These are phyloP conservation scores for Emergomyces orientalis DNA, from an alignment of 2,329 filamentous ascomycete genomes.

Conservation along the genomic window DNA sequence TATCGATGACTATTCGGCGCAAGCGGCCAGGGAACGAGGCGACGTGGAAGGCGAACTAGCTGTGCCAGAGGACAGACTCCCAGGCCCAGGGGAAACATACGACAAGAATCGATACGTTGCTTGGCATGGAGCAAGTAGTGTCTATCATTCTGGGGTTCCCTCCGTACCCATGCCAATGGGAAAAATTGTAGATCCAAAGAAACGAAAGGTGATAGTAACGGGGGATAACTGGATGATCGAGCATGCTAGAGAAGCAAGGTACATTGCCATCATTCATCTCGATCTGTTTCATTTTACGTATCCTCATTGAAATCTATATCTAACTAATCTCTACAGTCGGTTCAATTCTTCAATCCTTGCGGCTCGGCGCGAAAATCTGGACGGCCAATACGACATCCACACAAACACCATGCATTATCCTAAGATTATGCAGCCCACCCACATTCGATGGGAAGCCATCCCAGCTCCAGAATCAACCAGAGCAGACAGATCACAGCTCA, in stretches of 20 bases:
- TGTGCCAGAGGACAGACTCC: conserved; percentile 74
- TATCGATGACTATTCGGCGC: conserved; percentile 79
- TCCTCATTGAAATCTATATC: conserved; percentile 11
- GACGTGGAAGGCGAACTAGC: conserved; percentile 81
- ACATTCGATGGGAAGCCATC: conserved; percentile 70
- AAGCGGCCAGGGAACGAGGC: conserved; percentile 64
- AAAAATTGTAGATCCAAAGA: conserved; percentile 68
- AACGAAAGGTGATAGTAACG: conserved; percentile 77
- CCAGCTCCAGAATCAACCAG: conserved; percentile 33
- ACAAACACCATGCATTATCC: conserved; percentile 89
- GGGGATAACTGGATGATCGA: conserved; percentile 95
- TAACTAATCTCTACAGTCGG: conserved; percentile 45
- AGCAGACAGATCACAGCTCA: conserved; percentile 20
- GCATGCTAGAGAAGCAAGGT: conserved; percentile 87
- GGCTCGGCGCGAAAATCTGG: conserved; percentile 57
- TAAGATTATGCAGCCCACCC: conserved; percentile 77
- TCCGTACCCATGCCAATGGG: conserved; percentile 65
- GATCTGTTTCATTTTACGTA: background rate
- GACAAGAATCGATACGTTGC: conserved; percentile 99
- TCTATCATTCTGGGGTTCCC: conserved; percentile 78
- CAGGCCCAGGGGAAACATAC: conserved; percentile 72
- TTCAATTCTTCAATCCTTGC: conserved; percentile 71
- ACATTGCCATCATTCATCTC: conserved; percentile 20
- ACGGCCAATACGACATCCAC: conserved; percentile 84
- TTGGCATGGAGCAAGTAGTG: conserved; percentile 92